phyloP scores from a whole-genome alignment of 164 flowering plant genomes.

The grape (Vitis vinifera) region ASM3070453v1 NC_081807.1:4644501-4645000 shows the following conservation, averaged over 20 bases:
- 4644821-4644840: too few species aligned
- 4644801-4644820: too few species aligned
- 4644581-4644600: constrained; percentile 82
- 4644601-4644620: constrained; percentile 77
- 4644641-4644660: constrained; percentile 22
- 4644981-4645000: too few species aligned
- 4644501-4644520: constrained; percentile 87
- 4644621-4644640: constrained; percentile 40
- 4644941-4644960: too few species aligned
- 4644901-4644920: too few species aligned
- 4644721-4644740: constrained; percentile 24
- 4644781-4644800: too few species aligned
- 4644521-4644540: constrained; percentile 83
- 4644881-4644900: too few species aligned
- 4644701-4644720: constrained; percentile 28
- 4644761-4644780: constrained; percentile 27
- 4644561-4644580: constrained; percentile 61
- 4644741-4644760: constrained; percentile 17
- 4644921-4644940: too few species aligned
- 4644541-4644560: constrained; percentile 60
- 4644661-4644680: constrained; percentile 44
- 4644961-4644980: too few species aligned
- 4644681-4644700: constrained; percentile 27
- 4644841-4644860: too few species aligned
- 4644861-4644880: too few species aligned